phyloP scores from a whole-genome alignment of 805 yeast species.

The Ogataea corticis region DNA sequence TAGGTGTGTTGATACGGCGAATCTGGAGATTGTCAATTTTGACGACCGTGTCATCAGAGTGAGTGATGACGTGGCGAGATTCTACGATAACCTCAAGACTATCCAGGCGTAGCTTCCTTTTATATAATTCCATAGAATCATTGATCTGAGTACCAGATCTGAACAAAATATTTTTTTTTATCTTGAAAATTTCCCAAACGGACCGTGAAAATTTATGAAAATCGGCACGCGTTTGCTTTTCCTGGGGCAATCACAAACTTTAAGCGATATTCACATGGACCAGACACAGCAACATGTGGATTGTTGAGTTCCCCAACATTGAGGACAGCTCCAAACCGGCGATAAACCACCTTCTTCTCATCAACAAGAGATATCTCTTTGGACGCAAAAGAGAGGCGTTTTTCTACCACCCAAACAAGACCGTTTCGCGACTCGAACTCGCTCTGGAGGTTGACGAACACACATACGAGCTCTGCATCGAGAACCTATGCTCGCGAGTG shows the following conservation, averaged over 20 bases:
- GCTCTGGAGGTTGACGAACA: conserved; percentile 7
- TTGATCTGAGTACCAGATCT: too few relatives aligned
- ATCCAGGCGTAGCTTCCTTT: background rate
- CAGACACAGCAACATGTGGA: conserved; percentile 17
- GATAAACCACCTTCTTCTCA: conserved; percentile 8
- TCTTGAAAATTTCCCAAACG: background rate
- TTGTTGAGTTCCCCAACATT: conserved; percentile 10
- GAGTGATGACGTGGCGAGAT: conserved; percentile 58
- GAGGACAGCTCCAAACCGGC: background rate
- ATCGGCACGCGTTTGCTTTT: background rate
- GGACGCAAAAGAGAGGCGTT: conserved; percentile 20
- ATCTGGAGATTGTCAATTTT: conserved; percentile 66
- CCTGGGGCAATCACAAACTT: too few relatives aligned
- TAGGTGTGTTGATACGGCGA: conserved; percentile 69
- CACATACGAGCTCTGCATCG: conserved; percentile 1
- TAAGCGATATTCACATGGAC: too few relatives aligned
- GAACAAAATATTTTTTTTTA: too few relatives aligned
- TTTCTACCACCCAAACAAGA: conserved; percentile 12
- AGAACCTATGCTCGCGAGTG: conserved; percentile 14
- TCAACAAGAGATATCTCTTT: conserved; percentile 9
- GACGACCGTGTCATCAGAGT: conserved; percentile 57
- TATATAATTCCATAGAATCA: background rate
- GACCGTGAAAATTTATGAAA: background rate
- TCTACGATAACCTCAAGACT: conserved; percentile 51
- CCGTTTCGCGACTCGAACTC: conserved; percentile 17